Evolutionary conservation across 148 eudicot genomes (phyloP).

Genomic region (Rhododendron mucronatum): DNA sequence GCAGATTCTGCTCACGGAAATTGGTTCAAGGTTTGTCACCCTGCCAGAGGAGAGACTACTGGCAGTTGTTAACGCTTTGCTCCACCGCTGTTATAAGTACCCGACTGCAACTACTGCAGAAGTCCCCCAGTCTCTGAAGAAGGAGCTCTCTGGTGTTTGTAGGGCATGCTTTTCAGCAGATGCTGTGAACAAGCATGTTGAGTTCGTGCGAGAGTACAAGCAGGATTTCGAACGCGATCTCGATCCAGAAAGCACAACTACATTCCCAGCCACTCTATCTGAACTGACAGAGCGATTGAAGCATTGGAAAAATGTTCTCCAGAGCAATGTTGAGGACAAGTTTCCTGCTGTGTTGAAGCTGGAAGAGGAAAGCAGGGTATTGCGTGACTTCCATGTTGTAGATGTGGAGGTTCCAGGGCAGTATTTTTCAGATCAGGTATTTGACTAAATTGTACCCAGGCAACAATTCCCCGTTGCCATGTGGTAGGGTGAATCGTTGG

Average conservation of each 20-base stretch:
- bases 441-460: neutral
- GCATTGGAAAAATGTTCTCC: constrained; percentile 96
- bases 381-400: constrained; percentile 94
- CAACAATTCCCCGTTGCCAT: neutral
- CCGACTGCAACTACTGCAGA: constrained; percentile 97
- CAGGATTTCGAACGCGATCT: constrained; percentile 97
- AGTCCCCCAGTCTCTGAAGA: constrained; percentile 96
- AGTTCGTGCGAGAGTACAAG: constrained; percentile 92
- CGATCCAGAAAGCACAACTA: constrained; percentile 84
- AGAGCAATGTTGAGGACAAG: constrained; percentile 95
- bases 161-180: constrained; percentile 97
- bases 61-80: constrained; percentile 92
- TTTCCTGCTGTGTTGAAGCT: constrained; percentile 94
- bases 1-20: constrained; percentile 87
- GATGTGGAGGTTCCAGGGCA: constrained; percentile 99
- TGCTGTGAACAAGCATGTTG: constrained; percentile 98
- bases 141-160: constrained; percentile 98
- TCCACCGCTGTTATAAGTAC: constrained; percentile 95
- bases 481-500: neutral
- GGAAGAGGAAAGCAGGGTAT: constrained; percentile 96
- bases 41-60: constrained; percentile 98
- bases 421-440: constrained; percentile 90
- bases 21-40: constrained; percentile 97
- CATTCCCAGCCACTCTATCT: constrained; percentile 87
- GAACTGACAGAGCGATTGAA: constrained; percentile 83